Evolutionary conservation across 2,329 filamentous ascomycete species (phyloP).

Genomic region (Exophiala sideris): DNA sequence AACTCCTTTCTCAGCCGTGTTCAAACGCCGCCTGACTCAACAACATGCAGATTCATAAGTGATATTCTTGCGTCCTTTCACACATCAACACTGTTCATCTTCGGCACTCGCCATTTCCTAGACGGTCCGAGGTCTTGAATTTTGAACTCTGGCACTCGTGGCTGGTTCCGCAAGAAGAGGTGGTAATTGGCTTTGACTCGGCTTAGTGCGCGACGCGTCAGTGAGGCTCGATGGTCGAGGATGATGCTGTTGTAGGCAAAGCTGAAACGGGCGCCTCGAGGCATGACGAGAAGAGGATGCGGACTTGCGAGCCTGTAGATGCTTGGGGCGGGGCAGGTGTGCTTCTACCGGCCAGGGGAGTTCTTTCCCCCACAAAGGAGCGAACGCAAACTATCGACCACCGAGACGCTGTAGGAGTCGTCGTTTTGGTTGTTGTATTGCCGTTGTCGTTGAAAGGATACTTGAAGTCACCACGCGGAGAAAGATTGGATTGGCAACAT

Average conservation of each 20-base stretch:
- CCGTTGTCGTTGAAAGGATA: no score
- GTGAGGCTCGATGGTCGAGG: conserved; percentile 25
- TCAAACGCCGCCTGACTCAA: no score
- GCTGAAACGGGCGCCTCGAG: conserved; percentile 15
- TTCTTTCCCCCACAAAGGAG: no score
- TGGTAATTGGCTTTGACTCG: conserved; percentile 26
- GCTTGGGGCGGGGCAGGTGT: no score
- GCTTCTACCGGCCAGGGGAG: no score
- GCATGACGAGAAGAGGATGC: conserved; percentile 7
- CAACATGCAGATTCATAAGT: neutral
- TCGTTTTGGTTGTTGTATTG: no score
- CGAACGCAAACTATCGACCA: no score
- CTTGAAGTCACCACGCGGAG: no score
- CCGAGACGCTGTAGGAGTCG: no score
- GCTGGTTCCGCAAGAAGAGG: conserved; percentile 29
- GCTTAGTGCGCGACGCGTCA: conserved; percentile 24
- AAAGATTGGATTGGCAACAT: no score
- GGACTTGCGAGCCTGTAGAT: neutral
- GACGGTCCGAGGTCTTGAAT: conserved; percentile 14
- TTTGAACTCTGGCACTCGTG: conserved; percentile 19
- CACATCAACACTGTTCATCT: conserved; percentile 19
- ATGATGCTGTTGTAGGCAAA: conserved; percentile 27
- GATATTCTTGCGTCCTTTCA: conserved; percentile 1
- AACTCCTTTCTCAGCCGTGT: neutral
- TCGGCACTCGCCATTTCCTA: conserved; percentile 23